phyloP scores from a whole-genome alignment of 805 yeast genomes.

The Metschnikowia dekortorum region DNA sequence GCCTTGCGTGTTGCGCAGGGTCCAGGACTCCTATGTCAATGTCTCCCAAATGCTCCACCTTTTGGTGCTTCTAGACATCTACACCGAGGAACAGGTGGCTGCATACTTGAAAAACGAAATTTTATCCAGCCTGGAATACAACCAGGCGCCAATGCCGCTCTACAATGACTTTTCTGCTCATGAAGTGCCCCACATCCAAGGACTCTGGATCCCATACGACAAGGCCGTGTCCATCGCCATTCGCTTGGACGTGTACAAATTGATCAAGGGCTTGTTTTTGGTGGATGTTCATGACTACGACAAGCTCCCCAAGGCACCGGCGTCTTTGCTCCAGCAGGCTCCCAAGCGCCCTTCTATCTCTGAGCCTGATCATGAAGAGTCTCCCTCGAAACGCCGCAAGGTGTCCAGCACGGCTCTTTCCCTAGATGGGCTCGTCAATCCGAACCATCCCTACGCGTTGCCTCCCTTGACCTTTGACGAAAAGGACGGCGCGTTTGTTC shows the following conservation, averaged over 20 bases:
- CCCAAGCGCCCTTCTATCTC: slow-evolving; percentile 13
- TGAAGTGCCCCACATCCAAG: slow-evolving; percentile 25
- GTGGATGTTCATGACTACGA: slow-evolving; percentile 45
- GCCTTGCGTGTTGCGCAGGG: slow-evolving; percentile 31
- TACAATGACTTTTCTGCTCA: slow-evolving; percentile 29
- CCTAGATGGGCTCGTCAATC: slow-evolving; percentile 22
- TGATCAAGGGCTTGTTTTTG: slow-evolving; percentile 33
- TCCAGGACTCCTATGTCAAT: slow-evolving; percentile 40
- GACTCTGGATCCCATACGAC: slow-evolving; percentile 43
- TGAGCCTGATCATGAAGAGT: slow-evolving; percentile 20
- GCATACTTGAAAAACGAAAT: slow-evolving; percentile 33
- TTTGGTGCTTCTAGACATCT: slow-evolving; percentile 25
- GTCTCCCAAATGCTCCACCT: slow-evolving; percentile 34
- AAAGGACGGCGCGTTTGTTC: slow-evolving; percentile 25
- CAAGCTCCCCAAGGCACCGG: slow-evolving; percentile 23
- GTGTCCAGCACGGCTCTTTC: neutral
- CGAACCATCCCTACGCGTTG: slow-evolving; percentile 46
- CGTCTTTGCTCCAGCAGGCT: neutral
- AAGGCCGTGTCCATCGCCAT: slow-evolving; percentile 37
- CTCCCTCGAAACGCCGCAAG: slow-evolving; percentile 38
- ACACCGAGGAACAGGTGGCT: slow-evolving; percentile 23
- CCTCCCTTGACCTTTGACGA: slow-evolving; percentile 38
- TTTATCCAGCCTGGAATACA: slow-evolving; percentile 28
- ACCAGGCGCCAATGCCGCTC: slow-evolving; percentile 14
- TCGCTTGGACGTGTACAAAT: slow-evolving; percentile 36